phyloP scores from a whole-genome alignment of 2,329 filamentous ascomycete species.

The Samsoniella hepiali region DNA sequence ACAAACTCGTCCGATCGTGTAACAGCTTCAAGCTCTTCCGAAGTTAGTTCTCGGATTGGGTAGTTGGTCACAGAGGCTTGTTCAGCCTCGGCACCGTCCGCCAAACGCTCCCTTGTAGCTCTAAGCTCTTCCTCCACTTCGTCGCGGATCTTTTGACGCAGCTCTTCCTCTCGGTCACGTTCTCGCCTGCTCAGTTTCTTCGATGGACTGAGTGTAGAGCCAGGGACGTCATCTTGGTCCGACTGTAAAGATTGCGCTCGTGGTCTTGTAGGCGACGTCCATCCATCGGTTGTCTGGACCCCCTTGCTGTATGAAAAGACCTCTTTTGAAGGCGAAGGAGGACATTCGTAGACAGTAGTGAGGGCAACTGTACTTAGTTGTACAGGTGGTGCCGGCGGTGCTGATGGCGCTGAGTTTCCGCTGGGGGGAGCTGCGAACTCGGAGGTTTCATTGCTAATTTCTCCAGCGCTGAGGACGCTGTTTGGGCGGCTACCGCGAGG shows the following conservation, averaged over 20 bases:
- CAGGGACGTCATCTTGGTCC: conserved; percentile 59
- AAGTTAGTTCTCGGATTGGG: conserved; percentile 73
- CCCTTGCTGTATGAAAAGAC: conserved; percentile 96
- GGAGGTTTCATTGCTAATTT: conserved; percentile 72
- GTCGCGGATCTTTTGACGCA: conserved; percentile 75
- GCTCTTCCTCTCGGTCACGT: conserved; percentile 81
- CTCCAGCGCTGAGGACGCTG: conserved; percentile 78
- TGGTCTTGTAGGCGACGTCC: conserved; percentile 54
- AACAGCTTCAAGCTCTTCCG: conserved; percentile 85
- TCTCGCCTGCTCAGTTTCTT: conserved; percentile 78
- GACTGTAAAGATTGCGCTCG: conserved; percentile 42
- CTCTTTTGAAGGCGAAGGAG: conserved; percentile 73
- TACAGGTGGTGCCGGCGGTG: conserved; percentile 43
- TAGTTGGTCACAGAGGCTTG: conserved; percentile 51
- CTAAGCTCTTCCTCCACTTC: conserved; percentile 93
- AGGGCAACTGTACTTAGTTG: conserved; percentile 71
- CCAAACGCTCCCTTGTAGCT: conserved; percentile 61
- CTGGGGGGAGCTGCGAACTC: conserved; percentile 52
- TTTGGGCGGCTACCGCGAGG: conserved; percentile 73
- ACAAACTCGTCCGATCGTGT: conserved; percentile 90
- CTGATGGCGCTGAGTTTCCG: conserved; percentile 38
- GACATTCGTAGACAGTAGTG: conserved; percentile 76
- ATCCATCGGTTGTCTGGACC: conserved; percentile 83
- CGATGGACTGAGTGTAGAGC: conserved; percentile 56
- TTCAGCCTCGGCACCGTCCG: conserved; percentile 39